These are phyloP conservation scores for Incumbomyces lentus DNA, from an alignment of 2,329 filamentous ascomycete genomes.

Conservation along the genomic window DNA sequence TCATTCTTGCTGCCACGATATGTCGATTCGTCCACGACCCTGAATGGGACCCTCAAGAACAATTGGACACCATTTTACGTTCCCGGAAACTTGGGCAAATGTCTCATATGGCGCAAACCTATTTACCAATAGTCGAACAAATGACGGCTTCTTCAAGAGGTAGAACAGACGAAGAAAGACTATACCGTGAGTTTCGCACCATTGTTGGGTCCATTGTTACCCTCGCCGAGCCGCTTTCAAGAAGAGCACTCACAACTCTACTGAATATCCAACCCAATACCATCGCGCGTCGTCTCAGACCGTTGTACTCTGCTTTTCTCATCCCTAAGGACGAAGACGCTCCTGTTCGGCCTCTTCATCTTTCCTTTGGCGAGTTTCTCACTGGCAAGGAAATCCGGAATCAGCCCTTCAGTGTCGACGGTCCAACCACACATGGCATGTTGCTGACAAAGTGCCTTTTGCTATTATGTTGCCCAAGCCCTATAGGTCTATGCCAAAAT, in stretches of 20 bases:
- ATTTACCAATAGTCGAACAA: constrained; percentile 7
- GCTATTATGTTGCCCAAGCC: constrained; percentile 3
- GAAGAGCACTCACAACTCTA: neutral
- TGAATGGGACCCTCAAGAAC: constrained; percentile 5
- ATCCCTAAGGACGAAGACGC: constrained; percentile 2
- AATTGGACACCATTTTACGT: constrained; percentile 2
- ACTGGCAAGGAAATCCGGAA: constrained; percentile 5
- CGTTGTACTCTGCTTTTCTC: constrained; percentile 2
- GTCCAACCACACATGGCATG: constrained; percentile 4
- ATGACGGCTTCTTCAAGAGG: neutral
- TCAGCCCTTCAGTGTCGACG: constrained; percentile 7
- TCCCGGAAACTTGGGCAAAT: constrained; percentile 5
- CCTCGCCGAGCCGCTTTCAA: constrained; percentile 8
- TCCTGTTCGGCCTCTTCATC: constrained; percentile 7
- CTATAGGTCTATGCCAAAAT: constrained; percentile 7
- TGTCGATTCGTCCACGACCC: constrained; percentile 22
- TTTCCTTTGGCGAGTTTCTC: constrained; percentile 13
- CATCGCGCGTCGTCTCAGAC: constrained; percentile 1
- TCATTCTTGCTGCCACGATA: constrained; percentile 15
- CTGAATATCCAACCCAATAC: constrained; percentile 2
- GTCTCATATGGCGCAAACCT: constrained; percentile 6
- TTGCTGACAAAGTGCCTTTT: constrained; percentile 6
- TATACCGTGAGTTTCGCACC: constrained; percentile 9
- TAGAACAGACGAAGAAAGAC: neutral
- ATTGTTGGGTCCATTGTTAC: constrained; percentile 9